These are phyloP conservation scores for Botrytis hyacinthi DNA, from an alignment of 2,329 filamentous ascomycete species.

Conservation along the genomic window DNA sequence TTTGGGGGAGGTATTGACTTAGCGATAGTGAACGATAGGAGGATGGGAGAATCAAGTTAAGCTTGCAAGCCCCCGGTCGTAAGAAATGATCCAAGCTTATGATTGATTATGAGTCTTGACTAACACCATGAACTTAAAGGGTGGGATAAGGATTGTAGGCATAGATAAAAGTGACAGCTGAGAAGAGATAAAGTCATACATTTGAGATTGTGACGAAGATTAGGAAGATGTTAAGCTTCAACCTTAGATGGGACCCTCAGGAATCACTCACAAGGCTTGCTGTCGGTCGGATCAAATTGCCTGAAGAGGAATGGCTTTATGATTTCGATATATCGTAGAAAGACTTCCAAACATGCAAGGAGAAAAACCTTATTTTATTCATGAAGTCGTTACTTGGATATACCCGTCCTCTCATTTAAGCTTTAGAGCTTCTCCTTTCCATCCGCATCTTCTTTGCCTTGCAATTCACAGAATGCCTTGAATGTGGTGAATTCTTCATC, in stretches of 20 bases:
- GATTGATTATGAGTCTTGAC: background rate
- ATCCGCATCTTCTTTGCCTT: slow-evolving; percentile 41
- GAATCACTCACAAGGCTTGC: background rate
- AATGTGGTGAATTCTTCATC: slow-evolving; percentile 80
- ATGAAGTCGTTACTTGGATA: slow-evolving; percentile 13
- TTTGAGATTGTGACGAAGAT: background rate
- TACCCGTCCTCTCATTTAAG: background rate
- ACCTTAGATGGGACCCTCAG: background rate
- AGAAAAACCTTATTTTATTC: background rate
- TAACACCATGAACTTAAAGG: background rate
- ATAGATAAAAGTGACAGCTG: background rate
- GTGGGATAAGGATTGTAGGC: background rate
- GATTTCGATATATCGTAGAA: background rate
- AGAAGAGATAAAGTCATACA: background rate
- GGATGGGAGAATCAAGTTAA: background rate
- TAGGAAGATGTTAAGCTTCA: background rate
- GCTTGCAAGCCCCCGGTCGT: background rate
- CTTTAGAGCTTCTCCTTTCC: slow-evolving; percentile 32
- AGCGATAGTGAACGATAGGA: slow-evolving; percentile 11
- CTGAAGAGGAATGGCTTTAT: background rate
- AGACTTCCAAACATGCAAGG: background rate
- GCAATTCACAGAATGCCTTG: slow-evolving; percentile 90
- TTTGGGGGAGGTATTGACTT: slow-evolving; percentile 2
- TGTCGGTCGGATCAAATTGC: background rate
- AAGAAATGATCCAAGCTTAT: background rate